These are phyloP conservation scores for Cercospora citrullina DNA, from an alignment of 2,329 filamentous ascomycete genomes.

Conservation along the genomic window DNA sequence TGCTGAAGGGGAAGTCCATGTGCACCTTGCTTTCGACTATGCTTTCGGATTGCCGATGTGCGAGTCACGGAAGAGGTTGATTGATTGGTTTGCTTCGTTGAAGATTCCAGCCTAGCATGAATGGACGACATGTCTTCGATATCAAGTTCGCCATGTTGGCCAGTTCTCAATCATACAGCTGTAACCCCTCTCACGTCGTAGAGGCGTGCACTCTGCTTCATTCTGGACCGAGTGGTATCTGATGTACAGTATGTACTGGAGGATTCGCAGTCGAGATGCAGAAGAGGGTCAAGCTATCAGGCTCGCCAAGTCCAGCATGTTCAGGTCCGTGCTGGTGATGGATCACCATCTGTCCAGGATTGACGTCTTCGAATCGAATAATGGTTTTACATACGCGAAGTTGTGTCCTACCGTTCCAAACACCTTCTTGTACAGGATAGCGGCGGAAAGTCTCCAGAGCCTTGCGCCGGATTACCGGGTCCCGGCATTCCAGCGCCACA, in stretches of 20 bases:
- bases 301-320: neutral
- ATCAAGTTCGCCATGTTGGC: neutral
- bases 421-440: neutral
- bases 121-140: neutral
- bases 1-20: neutral
- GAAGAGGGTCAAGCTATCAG: neutral
- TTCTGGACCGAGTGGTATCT: neutral
- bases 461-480: neutral
- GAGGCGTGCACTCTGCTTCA: neutral
- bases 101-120: neutral
- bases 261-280: neutral
- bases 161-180: neutral
- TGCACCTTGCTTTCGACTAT: neutral
- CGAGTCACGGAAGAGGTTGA: neutral
- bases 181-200: neutral
- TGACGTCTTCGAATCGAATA: neutral
- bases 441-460: neutral
- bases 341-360: neutral
- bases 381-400: neutral
- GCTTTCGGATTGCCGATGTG: neutral
- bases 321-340: neutral
- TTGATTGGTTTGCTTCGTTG: neutral
- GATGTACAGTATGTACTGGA: neutral
- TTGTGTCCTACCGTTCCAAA: neutral
- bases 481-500: neutral